A percentile compares a stretch with the other conserved stretches of the same genome.
phyloP scores from a whole-genome alignment of 163 green algal species.

The Botryococcus braunii region DNA sequence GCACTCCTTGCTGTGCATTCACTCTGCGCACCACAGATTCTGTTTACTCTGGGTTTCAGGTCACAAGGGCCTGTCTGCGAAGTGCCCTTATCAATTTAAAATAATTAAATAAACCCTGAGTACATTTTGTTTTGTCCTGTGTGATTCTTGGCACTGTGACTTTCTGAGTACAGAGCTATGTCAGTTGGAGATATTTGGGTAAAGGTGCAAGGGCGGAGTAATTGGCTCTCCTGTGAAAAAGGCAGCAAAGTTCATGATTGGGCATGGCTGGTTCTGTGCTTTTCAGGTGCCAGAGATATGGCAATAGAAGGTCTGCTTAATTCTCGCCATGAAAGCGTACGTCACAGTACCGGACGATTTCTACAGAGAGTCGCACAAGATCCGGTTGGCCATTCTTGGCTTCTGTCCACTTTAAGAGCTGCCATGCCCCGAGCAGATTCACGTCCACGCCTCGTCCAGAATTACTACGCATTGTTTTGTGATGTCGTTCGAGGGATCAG shows the following conservation, averaged over 20 bases:
- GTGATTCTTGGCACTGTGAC: background rate
- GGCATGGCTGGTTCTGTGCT: background rate
- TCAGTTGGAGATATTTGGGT: background rate
- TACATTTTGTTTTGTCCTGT: background rate
- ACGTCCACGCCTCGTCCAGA: slow-evolving; percentile 1
- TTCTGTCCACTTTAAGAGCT: slow-evolving; percentile 9
- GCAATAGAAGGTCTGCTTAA: slow-evolving; percentile 20
- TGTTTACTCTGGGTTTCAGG: too few relatives aligned
- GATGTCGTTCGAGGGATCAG: slow-evolving; percentile 2
- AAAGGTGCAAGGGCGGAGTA: too few relatives aligned
- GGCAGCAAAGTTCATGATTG: background rate
- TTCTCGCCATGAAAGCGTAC: slow-evolving; percentile 22
- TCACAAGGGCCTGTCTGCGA: too few relatives aligned
- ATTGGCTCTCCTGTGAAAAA: background rate
- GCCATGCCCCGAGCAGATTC: slow-evolving; percentile 7
- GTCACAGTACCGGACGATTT: slow-evolving; percentile 10
- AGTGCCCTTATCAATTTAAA: too few relatives aligned
- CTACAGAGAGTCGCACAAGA: slow-evolving; percentile 16
- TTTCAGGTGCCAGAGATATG: background rate
- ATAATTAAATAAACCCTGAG: background rate
- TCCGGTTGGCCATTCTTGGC: background rate
- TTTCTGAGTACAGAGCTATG: background rate
- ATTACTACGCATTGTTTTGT: slow-evolving; percentile 8
- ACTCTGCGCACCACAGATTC: too few relatives aligned
- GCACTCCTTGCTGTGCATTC: too few relatives aligned